Evolutionary conservation across 257 asterid species (phyloP), one percentile per base, ranked within the genome.

Genomic region (Gentiana macrophylla): DNA sequence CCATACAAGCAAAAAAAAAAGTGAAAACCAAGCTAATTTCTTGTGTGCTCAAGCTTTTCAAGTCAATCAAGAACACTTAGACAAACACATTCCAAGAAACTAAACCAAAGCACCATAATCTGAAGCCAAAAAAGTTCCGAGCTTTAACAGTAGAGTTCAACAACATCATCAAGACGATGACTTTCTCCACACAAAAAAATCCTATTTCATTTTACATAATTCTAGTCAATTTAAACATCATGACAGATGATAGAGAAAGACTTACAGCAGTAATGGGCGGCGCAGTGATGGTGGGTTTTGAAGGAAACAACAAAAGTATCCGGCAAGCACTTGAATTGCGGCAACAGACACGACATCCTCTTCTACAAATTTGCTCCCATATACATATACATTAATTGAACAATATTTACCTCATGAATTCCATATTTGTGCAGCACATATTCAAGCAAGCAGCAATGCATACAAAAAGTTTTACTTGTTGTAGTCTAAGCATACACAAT

Each of bases 251-350:
- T 3, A 47, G 10, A 3, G 32, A 7, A 12, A 49, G 50, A 68
- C 80, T 80, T 58, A 83, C 94, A 65, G 47, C 94, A 65, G 41
- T 69, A 71, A 37, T 75, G 77, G 44, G 64, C 34, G 62, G 76
- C 63, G 56, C 70, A 62, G 57, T 79, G 80, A 52, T 62, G 71
- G 53, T 78, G 89, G 45, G 77, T 68, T 76, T 77, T 87, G 66
- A 80, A 77, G 73, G 74, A 73, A 49, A 74, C 75, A 56, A 84
- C 80, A 66, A 84, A 81, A 60, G 92, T 76, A 55, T 87, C 96
- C 12, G 94, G 97, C 74, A 79, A 81, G 70, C 93, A 84, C 81
- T 75, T 81, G 84, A 91, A 91, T 62, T 91, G 96, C 37, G 96
- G 95, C 94, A 91, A 69, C 66, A 91, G 66, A 72, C 94, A 87